These are phyloP conservation scores for Arctostaphylos glauca DNA, from an alignment of 148 eudicot genomes.

Conservation along the genomic window DNA sequence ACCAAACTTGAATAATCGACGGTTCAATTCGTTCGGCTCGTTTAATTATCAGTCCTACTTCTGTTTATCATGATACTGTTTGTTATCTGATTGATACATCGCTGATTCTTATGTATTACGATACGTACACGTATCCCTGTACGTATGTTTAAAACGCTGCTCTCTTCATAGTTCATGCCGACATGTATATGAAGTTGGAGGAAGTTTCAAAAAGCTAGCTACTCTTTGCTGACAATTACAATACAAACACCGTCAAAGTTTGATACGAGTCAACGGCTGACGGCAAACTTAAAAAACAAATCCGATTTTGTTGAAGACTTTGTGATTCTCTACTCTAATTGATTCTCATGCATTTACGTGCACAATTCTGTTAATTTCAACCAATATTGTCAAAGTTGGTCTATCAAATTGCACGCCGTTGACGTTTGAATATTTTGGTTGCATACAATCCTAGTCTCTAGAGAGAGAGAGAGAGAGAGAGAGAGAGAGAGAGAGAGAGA, in stretches of 20 bases:
- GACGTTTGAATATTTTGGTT: not conserved
- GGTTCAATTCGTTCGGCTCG: too few species aligned
- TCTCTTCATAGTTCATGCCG: not conserved
- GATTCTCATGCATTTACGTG: not conserved
- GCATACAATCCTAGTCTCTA: too few species aligned
- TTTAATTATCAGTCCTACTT: too few species aligned
- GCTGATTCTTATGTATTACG: too few species aligned
- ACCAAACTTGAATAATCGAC: too few species aligned
- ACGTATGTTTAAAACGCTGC: too few species aligned
- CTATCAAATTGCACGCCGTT: conserved; percentile 18
- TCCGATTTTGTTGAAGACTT: not conserved
- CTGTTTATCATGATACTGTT: too few species aligned
- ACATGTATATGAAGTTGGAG: not conserved
- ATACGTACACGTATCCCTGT: too few species aligned
- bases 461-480: not conserved
- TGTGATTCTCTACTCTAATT: not conserved
- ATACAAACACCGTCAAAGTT: not conserved
- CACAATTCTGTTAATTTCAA: not conserved
- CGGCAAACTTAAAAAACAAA: not conserved
- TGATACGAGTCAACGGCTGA: not conserved
- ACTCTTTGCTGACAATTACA: not conserved
- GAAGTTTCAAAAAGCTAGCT: not conserved
- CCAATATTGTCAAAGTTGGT: conserved; percentile 7
- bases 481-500: conserved; percentile 10
- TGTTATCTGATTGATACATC: too few species aligned